Evolutionary conservation across 1,284 basidiomycete species (phyloP).

Genomic region (Papiliotrema fonsecae): DNA sequence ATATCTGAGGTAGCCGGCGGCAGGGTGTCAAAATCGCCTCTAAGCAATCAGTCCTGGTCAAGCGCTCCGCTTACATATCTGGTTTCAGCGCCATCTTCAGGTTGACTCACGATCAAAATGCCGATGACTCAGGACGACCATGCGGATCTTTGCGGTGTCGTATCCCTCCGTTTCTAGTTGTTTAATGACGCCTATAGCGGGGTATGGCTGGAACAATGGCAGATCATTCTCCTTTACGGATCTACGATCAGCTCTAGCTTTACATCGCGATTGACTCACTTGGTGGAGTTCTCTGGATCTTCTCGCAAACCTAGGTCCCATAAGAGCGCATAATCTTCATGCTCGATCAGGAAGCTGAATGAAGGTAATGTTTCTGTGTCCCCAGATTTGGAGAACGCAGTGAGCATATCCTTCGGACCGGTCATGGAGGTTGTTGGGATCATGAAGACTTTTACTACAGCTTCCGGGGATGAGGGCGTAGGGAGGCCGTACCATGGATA

Average conservation of each 20-base stretch:
- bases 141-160: conserved; percentile 8
- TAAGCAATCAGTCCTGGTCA: background rate
- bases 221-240: no score
- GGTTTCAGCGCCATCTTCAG: background rate
- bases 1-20: conserved; percentile 10
- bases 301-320: conserved; percentile 20
- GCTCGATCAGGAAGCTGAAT: conserved; percentile 19
- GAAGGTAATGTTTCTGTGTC: conserved; percentile 10
- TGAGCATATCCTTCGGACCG: conserved; percentile 9
- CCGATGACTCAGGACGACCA: conserved; percentile 12
- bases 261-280: conserved; percentile 6
- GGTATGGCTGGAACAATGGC: no score
- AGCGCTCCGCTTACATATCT: background rate
- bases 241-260: no score
- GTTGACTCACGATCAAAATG: conserved; percentile 16
- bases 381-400: conserved; percentile 8
- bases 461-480: background rate
- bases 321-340: conserved; percentile 12
- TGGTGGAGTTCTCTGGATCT: conserved; percentile 12
- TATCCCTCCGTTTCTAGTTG: conserved; percentile 9
- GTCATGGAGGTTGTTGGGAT: conserved; percentile 11
- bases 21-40: conserved; percentile 16
- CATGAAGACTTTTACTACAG: conserved; percentile 11
- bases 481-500: conserved; percentile 7
- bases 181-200: no score